phyloP scores from a whole-genome alignment of 176 grass and related monocot species.

The Sorghum bicolor region DNA sequence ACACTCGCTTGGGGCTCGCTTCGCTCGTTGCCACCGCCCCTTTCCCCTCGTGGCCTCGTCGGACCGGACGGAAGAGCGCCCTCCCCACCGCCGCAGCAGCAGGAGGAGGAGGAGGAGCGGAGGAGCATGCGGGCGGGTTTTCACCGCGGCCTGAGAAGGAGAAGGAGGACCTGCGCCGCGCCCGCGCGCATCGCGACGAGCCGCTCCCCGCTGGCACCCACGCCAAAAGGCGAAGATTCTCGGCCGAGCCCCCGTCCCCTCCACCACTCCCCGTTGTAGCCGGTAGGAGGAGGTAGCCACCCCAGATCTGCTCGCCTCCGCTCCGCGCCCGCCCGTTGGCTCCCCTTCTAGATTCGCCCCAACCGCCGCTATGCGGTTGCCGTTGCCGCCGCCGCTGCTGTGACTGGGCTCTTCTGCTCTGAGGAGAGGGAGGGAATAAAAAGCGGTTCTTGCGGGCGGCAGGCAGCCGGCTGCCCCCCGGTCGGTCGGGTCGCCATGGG shows the following conservation, averaged over 20 bases:
- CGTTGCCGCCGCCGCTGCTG: neutral
- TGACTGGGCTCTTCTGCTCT: no score
- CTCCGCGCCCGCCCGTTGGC: neutral
- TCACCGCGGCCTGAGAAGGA: conserved; percentile 7
- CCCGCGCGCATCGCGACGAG: conserved; percentile 50
- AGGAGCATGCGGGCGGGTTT: conserved; percentile 32
- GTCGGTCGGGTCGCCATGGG: conserved; percentile 47
- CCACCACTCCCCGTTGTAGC: conserved; percentile 18
- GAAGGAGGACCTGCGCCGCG: neutral
- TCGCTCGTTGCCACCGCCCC: neutral
- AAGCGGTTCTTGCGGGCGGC: neutral
- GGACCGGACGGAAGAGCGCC: neutral
- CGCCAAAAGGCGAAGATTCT: conserved; percentile 52
- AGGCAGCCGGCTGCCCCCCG: neutral
- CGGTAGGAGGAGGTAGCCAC: neutral
- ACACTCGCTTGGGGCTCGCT: neutral
- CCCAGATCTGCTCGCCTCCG: conserved; percentile 41
- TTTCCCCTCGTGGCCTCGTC: neutral
- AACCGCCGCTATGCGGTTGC: conserved; percentile 10
- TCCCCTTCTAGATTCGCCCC: conserved; percentile 50
- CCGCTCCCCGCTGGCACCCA: conserved; percentile 48
- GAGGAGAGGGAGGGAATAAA: neutral
- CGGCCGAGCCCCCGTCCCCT: conserved; percentile 39
- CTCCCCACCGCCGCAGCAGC: neutral
- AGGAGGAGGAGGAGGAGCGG: neutral